phyloP scores from a whole-genome alignment of 2,329 filamentous ascomycete genomes.

The Claviceps lovelessii region DNA sequence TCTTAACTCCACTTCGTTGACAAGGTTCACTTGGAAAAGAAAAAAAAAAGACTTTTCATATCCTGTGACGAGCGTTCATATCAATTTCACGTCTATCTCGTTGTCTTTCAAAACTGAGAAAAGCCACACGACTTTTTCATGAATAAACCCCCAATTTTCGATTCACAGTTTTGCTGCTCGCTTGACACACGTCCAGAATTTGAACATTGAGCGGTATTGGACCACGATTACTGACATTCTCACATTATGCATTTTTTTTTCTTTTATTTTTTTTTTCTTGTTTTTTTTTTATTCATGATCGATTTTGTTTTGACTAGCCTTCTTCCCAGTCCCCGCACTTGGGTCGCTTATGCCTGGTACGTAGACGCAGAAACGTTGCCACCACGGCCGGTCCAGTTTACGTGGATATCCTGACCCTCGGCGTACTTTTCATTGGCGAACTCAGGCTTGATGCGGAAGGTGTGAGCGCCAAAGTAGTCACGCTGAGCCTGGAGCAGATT shows the following conservation, averaged over 20 bases:
- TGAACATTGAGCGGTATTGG: neutral
- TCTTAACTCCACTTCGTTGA: neutral
- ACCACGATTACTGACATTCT: neutral
- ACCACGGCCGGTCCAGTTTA: slow-evolving; percentile 98
- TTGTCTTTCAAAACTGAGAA: neutral
- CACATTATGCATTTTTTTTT: neutral
- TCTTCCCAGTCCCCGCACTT: neutral
- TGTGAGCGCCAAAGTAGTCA: slow-evolving; percentile 97
- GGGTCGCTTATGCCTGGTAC: slow-evolving; percentile 68
- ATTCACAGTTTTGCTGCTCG: neutral
- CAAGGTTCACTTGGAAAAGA: neutral
- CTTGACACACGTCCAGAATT: neutral
- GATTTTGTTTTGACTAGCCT: neutral
- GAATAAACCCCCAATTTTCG: neutral
- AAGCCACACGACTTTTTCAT: neutral
- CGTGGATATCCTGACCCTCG: slow-evolving; percentile 79
- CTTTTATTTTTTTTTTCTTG: neutral
- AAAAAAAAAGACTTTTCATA: neutral
- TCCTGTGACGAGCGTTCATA: neutral
- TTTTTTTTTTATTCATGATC: neutral
- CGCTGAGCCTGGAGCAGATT: slow-evolving; percentile 98
- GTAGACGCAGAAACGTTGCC: slow-evolving; percentile 95
- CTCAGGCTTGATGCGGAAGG: slow-evolving; percentile 79
- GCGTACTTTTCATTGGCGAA: slow-evolving; percentile 64
- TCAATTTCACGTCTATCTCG: neutral